A percentile compares a stretch with the other conserved stretches of the same genome.
Conservation (phyloP, 805 yeast genomes). For the Pichia scutulata region DNA sequence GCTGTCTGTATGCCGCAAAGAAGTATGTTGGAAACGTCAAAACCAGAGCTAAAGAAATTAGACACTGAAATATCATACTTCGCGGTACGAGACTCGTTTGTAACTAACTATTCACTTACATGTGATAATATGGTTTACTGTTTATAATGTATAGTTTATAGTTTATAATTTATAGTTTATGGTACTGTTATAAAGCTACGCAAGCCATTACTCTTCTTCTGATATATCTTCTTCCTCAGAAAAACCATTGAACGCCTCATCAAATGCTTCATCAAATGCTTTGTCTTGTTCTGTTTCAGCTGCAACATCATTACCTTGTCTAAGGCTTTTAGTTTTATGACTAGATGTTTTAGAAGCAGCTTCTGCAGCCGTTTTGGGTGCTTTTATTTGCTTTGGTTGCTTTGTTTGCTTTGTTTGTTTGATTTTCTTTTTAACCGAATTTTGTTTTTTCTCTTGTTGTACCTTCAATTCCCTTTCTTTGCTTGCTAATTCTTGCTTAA, state of each 20-base stretch:
- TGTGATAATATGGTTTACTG: too few species aligned
- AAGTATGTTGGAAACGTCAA: background rate
- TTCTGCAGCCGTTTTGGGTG: background rate
- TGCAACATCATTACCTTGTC: too few species aligned
- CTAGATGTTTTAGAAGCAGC: too few species aligned
- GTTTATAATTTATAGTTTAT: too few species aligned
- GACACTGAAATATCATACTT: too few species aligned
- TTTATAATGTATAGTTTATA: too few species aligned
- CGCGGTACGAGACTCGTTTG: background rate
- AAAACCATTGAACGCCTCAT: slow-evolving; percentile 10
- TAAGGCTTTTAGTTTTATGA: background rate
- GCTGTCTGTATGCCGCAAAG: background rate
- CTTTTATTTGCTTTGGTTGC: background rate
- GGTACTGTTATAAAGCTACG: too few species aligned
- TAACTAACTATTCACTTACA: too few species aligned
- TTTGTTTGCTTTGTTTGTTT: background rate
- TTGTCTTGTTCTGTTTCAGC: slow-evolving; percentile 5
- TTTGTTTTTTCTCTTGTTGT: background rate
- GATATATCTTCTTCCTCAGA: slow-evolving; percentile 22
- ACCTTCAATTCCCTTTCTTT: background rate
- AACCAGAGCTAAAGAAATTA: background rate
- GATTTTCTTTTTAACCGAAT: background rate
- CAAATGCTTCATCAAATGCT: slow-evolving; percentile 10
- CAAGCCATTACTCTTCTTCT: slow-evolving; percentile 20
- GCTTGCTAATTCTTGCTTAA: background rate